Percentiles rank a stretch among this genome's conserved stretches.
Evolutionary conservation across 495 filamentous ascomycete species (phyloP).

Genomic region (Glonium stellatum): DNA sequence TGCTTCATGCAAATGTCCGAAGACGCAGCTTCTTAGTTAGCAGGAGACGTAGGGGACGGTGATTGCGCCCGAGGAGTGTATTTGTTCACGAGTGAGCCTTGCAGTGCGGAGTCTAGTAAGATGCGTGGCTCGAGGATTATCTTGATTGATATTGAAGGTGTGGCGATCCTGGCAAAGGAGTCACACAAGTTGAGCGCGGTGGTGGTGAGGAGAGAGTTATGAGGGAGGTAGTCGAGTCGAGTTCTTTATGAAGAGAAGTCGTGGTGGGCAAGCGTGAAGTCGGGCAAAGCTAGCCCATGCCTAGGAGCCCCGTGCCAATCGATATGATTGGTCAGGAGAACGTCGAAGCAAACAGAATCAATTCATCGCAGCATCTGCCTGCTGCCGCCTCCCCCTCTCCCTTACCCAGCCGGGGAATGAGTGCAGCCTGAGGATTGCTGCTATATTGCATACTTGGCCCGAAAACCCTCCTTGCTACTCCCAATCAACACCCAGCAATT

Average conservation of each 20-base stretch:
- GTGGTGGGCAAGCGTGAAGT: background rate
- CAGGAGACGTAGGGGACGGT: background rate
- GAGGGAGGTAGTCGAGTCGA: background rate
- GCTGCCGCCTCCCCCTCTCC: background rate
- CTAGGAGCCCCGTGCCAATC: background rate
- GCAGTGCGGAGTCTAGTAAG: background rate
- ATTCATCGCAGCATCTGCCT: background rate
- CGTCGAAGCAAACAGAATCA: background rate
- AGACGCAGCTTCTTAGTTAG: background rate
- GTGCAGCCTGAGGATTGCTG: no score
- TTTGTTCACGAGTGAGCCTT: background rate
- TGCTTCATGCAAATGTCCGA: background rate
- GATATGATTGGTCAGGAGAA: background rate
- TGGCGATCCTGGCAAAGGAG: background rate
- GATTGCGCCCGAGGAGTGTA: background rate
- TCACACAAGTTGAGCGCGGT: background rate
- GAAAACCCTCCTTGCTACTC: no score
- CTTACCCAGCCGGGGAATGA: background rate
- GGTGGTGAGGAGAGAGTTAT: background rate
- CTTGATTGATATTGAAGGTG: background rate
- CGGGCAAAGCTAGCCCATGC: background rate
- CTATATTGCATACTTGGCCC: no score
- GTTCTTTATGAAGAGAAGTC: slow-evolving; percentile 1
- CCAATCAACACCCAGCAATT: no score
- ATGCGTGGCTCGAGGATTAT: background rate